Base-by-base conservation (phyloP, 768 basidiomycete species). In the Suillus fuscotomentosus region DNA sequence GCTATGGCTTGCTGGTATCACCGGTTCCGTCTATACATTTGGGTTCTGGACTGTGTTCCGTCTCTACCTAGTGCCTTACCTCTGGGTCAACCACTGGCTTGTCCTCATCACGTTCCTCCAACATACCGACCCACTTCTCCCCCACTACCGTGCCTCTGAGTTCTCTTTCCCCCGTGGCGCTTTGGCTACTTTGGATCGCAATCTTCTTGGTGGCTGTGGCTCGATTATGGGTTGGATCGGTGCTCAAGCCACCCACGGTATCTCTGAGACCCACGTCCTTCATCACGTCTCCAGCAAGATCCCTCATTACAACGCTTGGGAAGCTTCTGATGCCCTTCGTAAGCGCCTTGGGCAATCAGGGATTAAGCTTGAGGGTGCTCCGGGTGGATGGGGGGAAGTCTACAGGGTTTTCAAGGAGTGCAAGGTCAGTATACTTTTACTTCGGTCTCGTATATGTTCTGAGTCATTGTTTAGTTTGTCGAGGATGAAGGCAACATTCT, bases 61-160 rank as follows among this genome's bases (percentile, higher is more conserved):
- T 67, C 78, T 91, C 67, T 99, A 98, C 76, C 75, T 92, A 62
- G 83, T 92, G 20, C 95, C 96, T 60, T 99, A 98, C 80, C 83
- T 99, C 65, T 94, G 92, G 91, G 87, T 90, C 61, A 94, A 94
- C 82, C 93, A 95, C 83, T 97, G 95, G 95, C 84, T 98, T 61
- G 94, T 98, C 63, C 72, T 95, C 70, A 97, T 98, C 81, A 97
- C 95, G 22, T 98, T 94, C 90, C 83, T 98, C 60, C 97, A 99
- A 81, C 97, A 99, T 82, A 98, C 97, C 70, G 97, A 98, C 79
- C 94, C 96, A 22, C 76, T 91, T 54, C 86, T 99, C 51, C 96
- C 96, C 57, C 97, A 98, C 79, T 98, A 97, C 84, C 91, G 92
- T 67, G 86, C 89, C 15, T 73, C 86, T 43, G 89, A 91, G 73